Conservation (phyloP, 1,284 basidiomycete genomes). For the Golubevia pallescens region DNA sequence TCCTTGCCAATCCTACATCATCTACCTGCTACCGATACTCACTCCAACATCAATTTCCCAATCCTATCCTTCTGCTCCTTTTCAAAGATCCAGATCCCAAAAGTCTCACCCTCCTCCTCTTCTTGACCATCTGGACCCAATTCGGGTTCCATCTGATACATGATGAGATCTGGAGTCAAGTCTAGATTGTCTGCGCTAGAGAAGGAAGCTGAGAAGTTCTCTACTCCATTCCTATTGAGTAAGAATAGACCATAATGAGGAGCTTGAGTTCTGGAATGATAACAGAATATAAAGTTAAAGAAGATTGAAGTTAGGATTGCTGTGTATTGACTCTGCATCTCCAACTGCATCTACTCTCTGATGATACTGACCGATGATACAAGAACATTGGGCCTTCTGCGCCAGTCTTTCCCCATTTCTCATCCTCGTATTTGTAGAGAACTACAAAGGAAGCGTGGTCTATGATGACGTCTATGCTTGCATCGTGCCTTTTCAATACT, state of each 20-base stretch:
- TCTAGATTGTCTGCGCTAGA: slow-evolving; percentile 56
- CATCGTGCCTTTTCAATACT: slow-evolving; percentile 50
- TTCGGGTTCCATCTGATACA: slow-evolving; percentile 35
- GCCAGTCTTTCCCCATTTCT: slow-evolving; percentile 49
- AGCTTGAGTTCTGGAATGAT: slow-evolving; percentile 11
- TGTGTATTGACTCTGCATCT: background rate
- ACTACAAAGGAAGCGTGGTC: slow-evolving; percentile 55
- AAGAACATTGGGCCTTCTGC: slow-evolving; percentile 60
- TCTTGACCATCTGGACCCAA: slow-evolving; percentile 6
- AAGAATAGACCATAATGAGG: slow-evolving; percentile 54
- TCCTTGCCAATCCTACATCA: too few relatives aligned
- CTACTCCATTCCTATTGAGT: slow-evolving; percentile 57
- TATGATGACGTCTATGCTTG: slow-evolving; percentile 40
- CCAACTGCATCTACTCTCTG: background rate
- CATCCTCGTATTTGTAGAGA: slow-evolving; percentile 50
- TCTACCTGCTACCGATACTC: background rate
- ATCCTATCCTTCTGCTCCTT: slow-evolving; percentile 35
- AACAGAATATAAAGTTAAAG: too few relatives aligned
- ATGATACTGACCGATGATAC: slow-evolving; percentile 26
- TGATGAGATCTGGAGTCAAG: slow-evolving; percentile 56
- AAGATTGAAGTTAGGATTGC: background rate
- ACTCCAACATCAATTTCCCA: slow-evolving; percentile 36
- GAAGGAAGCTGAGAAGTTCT: slow-evolving; percentile 48
- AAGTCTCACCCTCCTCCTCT: slow-evolving; percentile 30
- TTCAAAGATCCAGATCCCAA: slow-evolving; percentile 60